phyloP scores from a whole-genome alignment of 2,329 filamentous ascomycete genomes.

The Septoria petroselini region DNA sequence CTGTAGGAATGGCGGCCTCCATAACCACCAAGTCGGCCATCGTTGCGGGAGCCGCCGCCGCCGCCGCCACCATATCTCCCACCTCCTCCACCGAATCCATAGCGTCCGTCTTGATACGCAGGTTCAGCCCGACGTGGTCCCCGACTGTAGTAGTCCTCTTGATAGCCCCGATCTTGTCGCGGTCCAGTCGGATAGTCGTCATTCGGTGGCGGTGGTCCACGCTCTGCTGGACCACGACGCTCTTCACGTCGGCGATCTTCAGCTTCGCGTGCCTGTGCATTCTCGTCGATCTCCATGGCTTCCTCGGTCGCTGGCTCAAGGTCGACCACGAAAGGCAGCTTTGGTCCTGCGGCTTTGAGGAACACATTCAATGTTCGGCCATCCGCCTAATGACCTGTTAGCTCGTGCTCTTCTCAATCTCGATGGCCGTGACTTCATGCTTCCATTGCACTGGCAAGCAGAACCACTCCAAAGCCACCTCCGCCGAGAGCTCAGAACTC shows the following conservation, averaged over 20 bases:
- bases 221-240: conserved; percentile 32
- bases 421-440: too few species aligned
- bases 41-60: conserved; percentile 27
- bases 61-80: conserved; percentile 27
- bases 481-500: too few species aligned
- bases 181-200: conserved; percentile 27
- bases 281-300: conserved; percentile 46
- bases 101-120: conserved; percentile 45
- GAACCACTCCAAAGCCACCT: too few species aligned
- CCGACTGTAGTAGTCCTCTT: conserved; percentile 28
- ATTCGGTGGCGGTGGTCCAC: conserved; percentile 15
- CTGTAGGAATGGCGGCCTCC: conserved; percentile 8
- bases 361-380: conserved; percentile 71
- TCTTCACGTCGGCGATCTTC: conserved; percentile 36
- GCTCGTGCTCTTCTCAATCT: background rate
- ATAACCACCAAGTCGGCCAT: conserved; percentile 23
- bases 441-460: too few species aligned
- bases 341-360: conserved; percentile 23
- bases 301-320: conserved; percentile 33
- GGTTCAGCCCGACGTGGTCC: conserved; percentile 34
- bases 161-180: conserved; percentile 23
- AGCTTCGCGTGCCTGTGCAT: conserved; percentile 32
- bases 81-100: conserved; percentile 40
- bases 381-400: conserved; percentile 58
- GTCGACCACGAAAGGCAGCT: conserved; percentile 20